These are phyloP conservation scores for Colletotrichum tropicicola DNA, from an alignment of 2,329 filamentous ascomycete species.

Conservation along the genomic window DNA sequence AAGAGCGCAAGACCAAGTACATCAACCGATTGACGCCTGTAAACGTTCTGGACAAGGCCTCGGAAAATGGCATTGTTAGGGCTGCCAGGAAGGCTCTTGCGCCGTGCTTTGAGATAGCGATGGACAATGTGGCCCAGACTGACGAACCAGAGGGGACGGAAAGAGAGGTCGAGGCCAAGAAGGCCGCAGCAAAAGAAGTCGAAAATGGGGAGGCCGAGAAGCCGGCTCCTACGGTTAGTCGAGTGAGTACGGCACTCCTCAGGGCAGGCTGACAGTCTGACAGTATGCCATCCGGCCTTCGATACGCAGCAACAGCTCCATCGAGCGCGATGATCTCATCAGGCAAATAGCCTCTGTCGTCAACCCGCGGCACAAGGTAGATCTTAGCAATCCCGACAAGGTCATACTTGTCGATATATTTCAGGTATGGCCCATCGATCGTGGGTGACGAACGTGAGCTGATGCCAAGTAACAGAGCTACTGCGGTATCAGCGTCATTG, in stretches of 20 bases:
- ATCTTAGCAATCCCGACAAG: constrained; percentile 80
- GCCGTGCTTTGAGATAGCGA: constrained; percentile 66
- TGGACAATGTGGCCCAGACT: not conserved
- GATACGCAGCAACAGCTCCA: constrained; percentile 75
- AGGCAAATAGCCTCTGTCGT: constrained; percentile 74
- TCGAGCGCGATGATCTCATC: constrained; percentile 76
- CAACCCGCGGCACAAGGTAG: constrained; percentile 75
- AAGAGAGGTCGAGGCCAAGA: constrained; percentile 31
- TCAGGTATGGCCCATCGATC: constrained; percentile 64
- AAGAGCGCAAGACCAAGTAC: constrained; percentile 60
- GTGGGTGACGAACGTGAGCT: not conserved
- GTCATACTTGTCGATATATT: constrained; percentile 84
- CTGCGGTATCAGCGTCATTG: constrained; percentile 82
- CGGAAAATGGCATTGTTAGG: constrained; percentile 72
- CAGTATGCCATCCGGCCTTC: constrained; percentile 88
- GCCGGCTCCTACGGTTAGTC: constrained; percentile 52
- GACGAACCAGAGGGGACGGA: constrained; percentile 18
- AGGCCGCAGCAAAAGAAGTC: constrained; percentile 24
- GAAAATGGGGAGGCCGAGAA: constrained; percentile 14
- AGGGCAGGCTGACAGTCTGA: not conserved
- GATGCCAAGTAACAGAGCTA: constrained; percentile 63
- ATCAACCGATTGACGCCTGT: constrained; percentile 67
- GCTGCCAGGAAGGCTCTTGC: constrained; percentile 70
- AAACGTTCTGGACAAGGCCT: constrained; percentile 68
- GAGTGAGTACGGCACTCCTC: constrained; percentile 2